Evolutionary conservation across 1,284 basidiomycete species (phyloP).

Genomic region (Baeospora myosura): DNA sequence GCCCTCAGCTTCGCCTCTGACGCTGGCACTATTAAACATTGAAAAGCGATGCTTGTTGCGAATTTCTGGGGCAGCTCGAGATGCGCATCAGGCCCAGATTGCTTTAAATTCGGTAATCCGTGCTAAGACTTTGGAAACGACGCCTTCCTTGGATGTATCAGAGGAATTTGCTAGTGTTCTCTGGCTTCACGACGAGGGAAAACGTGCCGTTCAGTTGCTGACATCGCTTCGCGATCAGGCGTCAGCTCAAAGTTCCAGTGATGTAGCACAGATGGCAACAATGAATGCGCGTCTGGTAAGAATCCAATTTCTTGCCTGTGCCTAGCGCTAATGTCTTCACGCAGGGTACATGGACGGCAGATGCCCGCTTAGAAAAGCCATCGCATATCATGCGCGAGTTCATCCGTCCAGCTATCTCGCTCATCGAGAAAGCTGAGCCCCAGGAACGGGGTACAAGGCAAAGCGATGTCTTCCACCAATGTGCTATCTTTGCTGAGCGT

Average conservation of each 20-base stretch:
- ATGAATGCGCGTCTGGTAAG: conserved; percentile 58
- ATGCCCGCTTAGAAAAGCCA: conserved; percentile 80
- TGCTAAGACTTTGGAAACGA: conserved; percentile 57
- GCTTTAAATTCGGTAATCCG: conserved; percentile 81
- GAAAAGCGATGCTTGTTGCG: conserved; percentile 70
- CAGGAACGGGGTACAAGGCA: conserved; percentile 1
- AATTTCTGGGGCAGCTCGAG: conserved; percentile 71
- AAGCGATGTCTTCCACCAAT: conserved; percentile 63
- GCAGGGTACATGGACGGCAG: conserved; percentile 85
- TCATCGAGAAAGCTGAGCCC: conserved; percentile 15
- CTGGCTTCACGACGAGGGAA: conserved; percentile 84
- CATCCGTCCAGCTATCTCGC: conserved; percentile 59
- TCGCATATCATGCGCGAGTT: conserved; percentile 65
- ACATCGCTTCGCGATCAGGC: conserved; percentile 35
- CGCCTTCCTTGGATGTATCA: conserved; percentile 47
- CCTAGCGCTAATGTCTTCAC: conserved; percentile 2
- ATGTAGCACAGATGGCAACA: conserved; percentile 31
- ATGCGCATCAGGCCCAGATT: conserved; percentile 66
- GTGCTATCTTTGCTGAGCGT: conserved; percentile 82
- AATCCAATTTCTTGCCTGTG: conserved; percentile 6
- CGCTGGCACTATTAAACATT: conserved; percentile 44
- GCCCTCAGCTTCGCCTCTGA: conserved; percentile 49
- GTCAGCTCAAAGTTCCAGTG: conserved; percentile 8
- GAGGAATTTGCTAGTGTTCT: conserved; percentile 86
- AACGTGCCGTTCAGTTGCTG: conserved; percentile 74